Evolutionary conservation across 1,284 basidiomycete genomes (phyloP), one percentile per base, ranked within the genome.

Genomic region (Fistulinella cinereoalba): DNA sequence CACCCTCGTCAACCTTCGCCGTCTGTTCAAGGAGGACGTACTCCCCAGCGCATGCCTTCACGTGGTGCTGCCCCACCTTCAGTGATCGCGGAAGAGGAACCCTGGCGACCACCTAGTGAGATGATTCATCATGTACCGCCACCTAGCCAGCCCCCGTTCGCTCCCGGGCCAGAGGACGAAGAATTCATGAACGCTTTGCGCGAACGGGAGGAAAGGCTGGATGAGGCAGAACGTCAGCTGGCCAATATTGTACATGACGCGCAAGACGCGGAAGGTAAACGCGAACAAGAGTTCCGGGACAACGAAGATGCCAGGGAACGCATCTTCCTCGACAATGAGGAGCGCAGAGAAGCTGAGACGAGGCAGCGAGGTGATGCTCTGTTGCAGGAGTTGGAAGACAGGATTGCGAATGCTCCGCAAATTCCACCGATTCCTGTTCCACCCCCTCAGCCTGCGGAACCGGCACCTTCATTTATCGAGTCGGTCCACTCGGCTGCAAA

Each of bases 301-400:
- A 75, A 78, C 52, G 87, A 89, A 61, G 79, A 81, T 10, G 80
- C 79, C 43, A 71, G 86, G 15, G 73, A 85, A 18, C 75, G 69
- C 6, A 61, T 81, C 3, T 88, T 88, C 63, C 55, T 72, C 28
- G 77, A 83, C 3, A 71, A 71, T 40, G 82, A 88, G 56, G 71
- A 67, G 1, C 71, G 75, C 29, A 72, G 86, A 33, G 76, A 79
- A 13, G 68, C 71, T 34, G 79, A 81, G 52, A 70, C 77, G 13
- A 66, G 68, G 39, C 71, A 77, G 39, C 74, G 77, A 15, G 68
- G 72, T 15, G 77, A 84, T 3, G 71, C 67, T 12, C 66, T 84
- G 13, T 72, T 74, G 61, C 56, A 70, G 13, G 70, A 77, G 5
- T 58, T 84, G 12, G 72, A 79, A 46, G 62, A 67, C 5, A 71